Percentiles rank a stretch among this genome's conserved stretches.
Conservation (phyloP, 208 protist species). For the Wallacemonas sp. region DNA sequence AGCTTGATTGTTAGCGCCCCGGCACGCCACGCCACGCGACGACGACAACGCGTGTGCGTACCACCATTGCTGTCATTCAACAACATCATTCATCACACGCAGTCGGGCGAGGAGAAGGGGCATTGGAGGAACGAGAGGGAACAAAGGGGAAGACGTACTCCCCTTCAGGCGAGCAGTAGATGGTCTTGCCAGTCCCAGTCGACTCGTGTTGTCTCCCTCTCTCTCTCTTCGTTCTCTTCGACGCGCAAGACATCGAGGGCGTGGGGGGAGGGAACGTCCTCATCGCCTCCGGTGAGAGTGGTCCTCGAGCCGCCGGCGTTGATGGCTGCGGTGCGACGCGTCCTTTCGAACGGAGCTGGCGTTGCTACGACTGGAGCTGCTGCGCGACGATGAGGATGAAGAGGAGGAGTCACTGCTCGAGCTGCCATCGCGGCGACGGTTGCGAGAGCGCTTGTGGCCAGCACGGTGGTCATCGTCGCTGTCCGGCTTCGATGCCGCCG, state of each 20-base stretch:
- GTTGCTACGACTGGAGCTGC: constrained; percentile 14
- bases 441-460: constrained; percentile 13
- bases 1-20: no score
- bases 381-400: not conserved
- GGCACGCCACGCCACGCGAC: no score
- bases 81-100: no score
- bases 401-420: not conserved
- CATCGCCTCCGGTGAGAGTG: constrained; percentile 1
- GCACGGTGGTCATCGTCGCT: not conserved
- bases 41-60: no score
- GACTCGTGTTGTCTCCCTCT: constrained; percentile 10
- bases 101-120: no score
- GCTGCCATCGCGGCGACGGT: constrained; percentile 6
- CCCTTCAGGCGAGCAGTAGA: no score
- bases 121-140: no score
- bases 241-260: not conserved
- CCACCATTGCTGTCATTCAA: no score
- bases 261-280: not conserved
- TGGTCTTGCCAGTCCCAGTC: no score
- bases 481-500: not conserved
- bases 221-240: not conserved
- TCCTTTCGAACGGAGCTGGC: constrained; percentile 41
- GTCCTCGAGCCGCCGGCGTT: constrained; percentile 7
- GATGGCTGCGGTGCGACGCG: constrained; percentile 14
- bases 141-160: no score